Conservation (phyloP, 1,139 yeast genomes). For the Nakaseomyces nivariensis region DNA sequence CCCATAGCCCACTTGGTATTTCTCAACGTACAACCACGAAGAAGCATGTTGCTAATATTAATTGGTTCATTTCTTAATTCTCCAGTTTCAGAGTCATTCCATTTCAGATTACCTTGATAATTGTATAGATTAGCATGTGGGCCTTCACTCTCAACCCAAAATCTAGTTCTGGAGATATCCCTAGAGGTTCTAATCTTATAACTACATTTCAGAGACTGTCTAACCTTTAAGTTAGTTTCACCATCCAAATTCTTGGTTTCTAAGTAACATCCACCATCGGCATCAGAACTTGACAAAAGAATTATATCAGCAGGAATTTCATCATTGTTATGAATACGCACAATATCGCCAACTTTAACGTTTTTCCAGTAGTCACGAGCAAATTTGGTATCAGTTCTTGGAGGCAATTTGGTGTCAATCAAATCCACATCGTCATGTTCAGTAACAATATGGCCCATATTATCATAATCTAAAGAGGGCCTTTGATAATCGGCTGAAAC, state of each 20-base stretch:
- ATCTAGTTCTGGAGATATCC: constrained; percentile 65
- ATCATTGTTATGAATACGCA: constrained; percentile 76
- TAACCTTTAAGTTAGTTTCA: constrained; percentile 83
- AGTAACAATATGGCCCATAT: constrained; percentile 11
- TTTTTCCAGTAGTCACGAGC: constrained; percentile 77
- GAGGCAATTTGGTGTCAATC: constrained; percentile 23
- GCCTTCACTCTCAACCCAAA: constrained; percentile 85
- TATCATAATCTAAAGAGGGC: constrained; percentile 22
- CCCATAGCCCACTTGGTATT: constrained; percentile 95
- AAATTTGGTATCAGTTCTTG: constrained; percentile 36
- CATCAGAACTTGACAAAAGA: constrained; percentile 70
- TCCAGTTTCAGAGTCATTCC: constrained; percentile 36
- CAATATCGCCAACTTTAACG: constrained; percentile 79
- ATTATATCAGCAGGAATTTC: constrained; percentile 90
- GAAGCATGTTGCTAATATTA: constrained; percentile 64
- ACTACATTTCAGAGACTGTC: constrained; percentile 66
- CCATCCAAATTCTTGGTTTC: constrained; percentile 96
- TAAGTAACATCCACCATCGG: constrained; percentile 84
- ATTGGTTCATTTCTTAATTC: constrained; percentile 55
- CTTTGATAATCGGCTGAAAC: constrained; percentile 25
- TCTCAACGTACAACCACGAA: constrained; percentile 87
- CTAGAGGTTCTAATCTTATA: constrained; percentile 51
- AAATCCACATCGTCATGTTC: constrained; percentile 15
- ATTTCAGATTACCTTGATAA: constrained; percentile 56
- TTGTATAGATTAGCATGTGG: constrained; percentile 77